These are phyloP conservation scores for Anthracocystis panici-leucophaei DNA, from an alignment of 1,284 basidiomycete species.

Conservation along the genomic window DNA sequence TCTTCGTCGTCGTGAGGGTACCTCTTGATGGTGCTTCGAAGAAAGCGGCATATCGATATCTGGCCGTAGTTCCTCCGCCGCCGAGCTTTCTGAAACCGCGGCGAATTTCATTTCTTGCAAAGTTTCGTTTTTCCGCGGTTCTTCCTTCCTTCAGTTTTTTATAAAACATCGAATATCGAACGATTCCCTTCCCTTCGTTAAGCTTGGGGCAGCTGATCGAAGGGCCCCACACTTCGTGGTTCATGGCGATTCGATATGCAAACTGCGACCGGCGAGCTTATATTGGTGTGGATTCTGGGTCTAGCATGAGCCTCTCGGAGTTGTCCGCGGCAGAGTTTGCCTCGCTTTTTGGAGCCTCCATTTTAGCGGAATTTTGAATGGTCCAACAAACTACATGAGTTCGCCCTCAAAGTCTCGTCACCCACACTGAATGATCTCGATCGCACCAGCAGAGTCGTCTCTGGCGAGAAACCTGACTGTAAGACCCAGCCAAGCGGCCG, in stretches of 20 bases:
- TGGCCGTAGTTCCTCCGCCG: constrained; percentile 11
- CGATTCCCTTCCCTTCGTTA: neutral
- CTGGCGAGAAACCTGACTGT: too few species aligned
- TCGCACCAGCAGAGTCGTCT: too few species aligned
- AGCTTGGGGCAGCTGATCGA: constrained; percentile 3
- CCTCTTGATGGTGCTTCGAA: neutral
- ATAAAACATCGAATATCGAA: neutral
- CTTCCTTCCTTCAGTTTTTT: too few species aligned
- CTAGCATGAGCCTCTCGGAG: neutral
- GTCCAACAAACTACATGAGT: neutral
- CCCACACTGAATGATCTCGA: too few species aligned
- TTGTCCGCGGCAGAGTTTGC: neutral
- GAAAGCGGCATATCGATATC: neutral
- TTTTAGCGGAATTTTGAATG: neutral
- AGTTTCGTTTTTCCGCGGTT: neutral
- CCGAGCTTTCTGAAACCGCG: neutral
- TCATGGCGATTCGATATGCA: neutral
- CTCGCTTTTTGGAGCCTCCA: neutral
- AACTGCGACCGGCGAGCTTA: neutral
- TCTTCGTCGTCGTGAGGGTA: too few species aligned
- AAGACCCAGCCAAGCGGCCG: too few species aligned
- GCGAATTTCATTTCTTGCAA: neutral
- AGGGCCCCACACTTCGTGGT: constrained; percentile 9
- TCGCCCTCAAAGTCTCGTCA: neutral
- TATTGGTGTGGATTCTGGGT: neutral